Conservation (phyloP, 2,329 filamentous ascomycete genomes). For the Didymellaceae sp. region DNA sequence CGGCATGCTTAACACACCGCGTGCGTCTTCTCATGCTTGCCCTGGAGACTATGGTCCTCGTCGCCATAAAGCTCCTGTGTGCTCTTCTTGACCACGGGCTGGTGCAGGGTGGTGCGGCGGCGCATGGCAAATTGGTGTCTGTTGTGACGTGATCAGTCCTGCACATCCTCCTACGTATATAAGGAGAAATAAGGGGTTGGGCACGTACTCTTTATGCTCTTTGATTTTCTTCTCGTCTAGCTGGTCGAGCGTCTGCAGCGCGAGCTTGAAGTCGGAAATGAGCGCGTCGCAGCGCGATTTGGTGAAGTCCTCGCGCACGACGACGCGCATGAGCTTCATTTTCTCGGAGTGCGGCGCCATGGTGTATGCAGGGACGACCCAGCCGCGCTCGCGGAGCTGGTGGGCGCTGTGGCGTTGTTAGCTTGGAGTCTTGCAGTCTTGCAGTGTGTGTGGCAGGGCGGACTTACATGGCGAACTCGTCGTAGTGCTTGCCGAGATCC, state of each 20-base stretch:
- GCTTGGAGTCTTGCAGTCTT: not conserved
- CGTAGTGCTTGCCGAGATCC: conserved; percentile 59
- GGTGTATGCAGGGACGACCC: conserved; percentile 95
- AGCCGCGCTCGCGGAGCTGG: conserved; percentile 82
- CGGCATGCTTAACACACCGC: conserved; percentile 72
- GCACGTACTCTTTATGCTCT: conserved; percentile 67
- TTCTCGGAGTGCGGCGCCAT: conserved; percentile 88
- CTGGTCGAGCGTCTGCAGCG: conserved; percentile 71
- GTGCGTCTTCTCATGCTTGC: conserved; percentile 90
- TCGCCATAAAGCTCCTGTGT: conserved; percentile 62
- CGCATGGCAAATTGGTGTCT: conserved; percentile 28
- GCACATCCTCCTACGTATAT: no score
- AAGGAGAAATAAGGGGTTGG: no score
- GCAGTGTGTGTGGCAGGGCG: no score
- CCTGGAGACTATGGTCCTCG: conserved; percentile 91
- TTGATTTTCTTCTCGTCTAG: conserved; percentile 77
- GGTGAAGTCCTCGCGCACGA: conserved; percentile 91
- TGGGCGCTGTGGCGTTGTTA: conserved; percentile 62
- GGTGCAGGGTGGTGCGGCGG: conserved; percentile 38
- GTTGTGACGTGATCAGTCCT: not conserved
- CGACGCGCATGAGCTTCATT: conserved; percentile 90
- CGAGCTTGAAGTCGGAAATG: conserved; percentile 78
- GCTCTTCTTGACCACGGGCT: conserved; percentile 41
- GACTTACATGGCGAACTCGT: conserved; percentile 59
- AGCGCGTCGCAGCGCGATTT: conserved; percentile 81